phyloP scores from a whole-genome alignment of 768 basidiomycete genomes.

The Boletus coccyginus region DNA sequence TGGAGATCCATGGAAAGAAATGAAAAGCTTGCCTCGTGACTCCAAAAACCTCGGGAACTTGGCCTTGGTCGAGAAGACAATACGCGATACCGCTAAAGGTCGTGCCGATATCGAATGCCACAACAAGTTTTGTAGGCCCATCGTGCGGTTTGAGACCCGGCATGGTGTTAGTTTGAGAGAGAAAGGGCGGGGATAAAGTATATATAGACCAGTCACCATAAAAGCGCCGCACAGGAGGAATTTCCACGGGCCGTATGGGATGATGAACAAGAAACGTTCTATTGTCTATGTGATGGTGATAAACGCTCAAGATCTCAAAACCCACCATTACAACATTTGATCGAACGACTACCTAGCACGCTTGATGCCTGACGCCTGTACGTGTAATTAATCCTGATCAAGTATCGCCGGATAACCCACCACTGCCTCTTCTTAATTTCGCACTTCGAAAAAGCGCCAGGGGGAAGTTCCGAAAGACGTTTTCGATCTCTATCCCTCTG shows the following conservation, averaged over 20 bases:
- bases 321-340: no score
- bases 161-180: not conserved
- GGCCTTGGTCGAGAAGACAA: conserved; percentile 10
- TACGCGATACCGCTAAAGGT: conserved; percentile 46
- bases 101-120: conserved; percentile 50
- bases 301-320: not conserved
- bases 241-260: not conserved
- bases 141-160: not conserved
- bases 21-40: conserved; percentile 3
- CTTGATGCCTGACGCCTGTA: not conserved
- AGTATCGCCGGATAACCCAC: not conserved
- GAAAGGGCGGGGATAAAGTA: not conserved
- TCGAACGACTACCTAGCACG: not conserved
- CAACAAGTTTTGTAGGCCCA: conserved; percentile 31
- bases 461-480: no score
- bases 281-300: not conserved
- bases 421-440: not conserved
- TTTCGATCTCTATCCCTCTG: no score
- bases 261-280: not conserved
- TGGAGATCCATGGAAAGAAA: not conserved
- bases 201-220: not conserved
- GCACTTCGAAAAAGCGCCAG: not conserved
- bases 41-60: conserved; percentile 11
- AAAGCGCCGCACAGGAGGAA: not conserved
- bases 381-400: not conserved